Evolutionary conservation across 495 filamentous ascomycete genomes (phyloP).

Genomic region (Hypoxylon crocopeplum): DNA sequence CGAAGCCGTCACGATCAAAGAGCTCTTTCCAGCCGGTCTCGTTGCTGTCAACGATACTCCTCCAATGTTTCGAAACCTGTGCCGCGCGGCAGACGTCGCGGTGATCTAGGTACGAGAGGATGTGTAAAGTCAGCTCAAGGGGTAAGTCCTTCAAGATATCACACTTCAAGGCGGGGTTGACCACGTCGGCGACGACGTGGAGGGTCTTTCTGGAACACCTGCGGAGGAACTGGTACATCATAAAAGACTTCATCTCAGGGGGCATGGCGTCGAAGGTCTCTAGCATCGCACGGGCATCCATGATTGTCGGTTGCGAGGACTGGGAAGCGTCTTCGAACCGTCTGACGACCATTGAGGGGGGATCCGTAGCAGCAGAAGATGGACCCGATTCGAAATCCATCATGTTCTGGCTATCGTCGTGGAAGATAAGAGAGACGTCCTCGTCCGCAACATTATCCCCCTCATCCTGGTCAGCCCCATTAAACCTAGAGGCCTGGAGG

Average conservation of each 20-base stretch:
- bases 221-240: constrained; percentile 94
- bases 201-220: constrained; percentile 89
- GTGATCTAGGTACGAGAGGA: constrained; percentile 84
- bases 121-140: constrained; percentile 83
- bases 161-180: constrained; percentile 96
- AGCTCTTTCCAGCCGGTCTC: constrained; percentile 96
- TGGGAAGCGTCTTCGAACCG: constrained; percentile 25
- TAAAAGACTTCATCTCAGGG: constrained; percentile 83
- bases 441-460: constrained; percentile 47
- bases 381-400: constrained; percentile 30
- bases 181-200: constrained; percentile 87
- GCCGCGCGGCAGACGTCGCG: constrained; percentile 90
- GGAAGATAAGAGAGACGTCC: constrained; percentile 34
- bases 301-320: constrained; percentile 46
- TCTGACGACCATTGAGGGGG: constrained; percentile 16
- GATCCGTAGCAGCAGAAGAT: constrained; percentile 20
- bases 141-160: constrained; percentile 88
- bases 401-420: constrained; percentile 30
- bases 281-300: constrained; percentile 83
- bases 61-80: constrained; percentile 94
- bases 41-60: constrained; percentile 85
- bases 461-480: constrained; percentile 45
- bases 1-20: constrained; percentile 82
- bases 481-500: constrained; percentile 75
- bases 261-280: constrained; percentile 92